These are phyloP conservation scores for Perkinsus olseni DNA, from an alignment of 169 alveolate genomes.

Conservation along the genomic window DNA sequence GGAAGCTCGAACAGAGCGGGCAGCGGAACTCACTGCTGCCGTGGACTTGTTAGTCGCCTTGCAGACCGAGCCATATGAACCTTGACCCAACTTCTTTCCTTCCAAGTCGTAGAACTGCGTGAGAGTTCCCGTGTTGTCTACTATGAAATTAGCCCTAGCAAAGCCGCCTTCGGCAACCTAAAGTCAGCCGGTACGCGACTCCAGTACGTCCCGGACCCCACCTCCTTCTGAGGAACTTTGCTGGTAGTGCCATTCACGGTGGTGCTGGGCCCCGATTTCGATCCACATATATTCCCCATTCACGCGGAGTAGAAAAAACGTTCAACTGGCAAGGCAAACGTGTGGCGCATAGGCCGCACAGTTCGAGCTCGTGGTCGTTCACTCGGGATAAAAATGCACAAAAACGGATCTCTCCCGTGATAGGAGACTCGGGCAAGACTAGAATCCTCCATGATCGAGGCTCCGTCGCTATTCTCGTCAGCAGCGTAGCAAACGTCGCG, in stretches of 20 bases:
- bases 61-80: slow-evolving; percentile 66
- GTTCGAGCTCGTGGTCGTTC: too few relatives aligned
- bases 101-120: slow-evolving; percentile 36
- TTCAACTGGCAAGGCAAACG: neutral
- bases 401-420: too few relatives aligned
- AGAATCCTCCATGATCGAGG: too few relatives aligned
- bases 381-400: too few relatives aligned
- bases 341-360: too few relatives aligned
- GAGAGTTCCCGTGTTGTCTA: slow-evolving; percentile 37
- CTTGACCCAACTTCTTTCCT: slow-evolving; percentile 52
- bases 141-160: slow-evolving; percentile 46
- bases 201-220: neutral
- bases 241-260: neutral
- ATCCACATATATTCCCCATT: neutral
- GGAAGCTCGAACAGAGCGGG: neutral
- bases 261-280: neutral
- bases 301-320: neutral
- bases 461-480: too few relatives aligned
- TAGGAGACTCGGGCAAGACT: too few relatives aligned
- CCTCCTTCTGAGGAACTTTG: neutral
- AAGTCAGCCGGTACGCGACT: neutral
- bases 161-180: slow-evolving; percentile 19
- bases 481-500: too few relatives aligned
- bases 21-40: slow-evolving; percentile 14
- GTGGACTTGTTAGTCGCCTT: slow-evolving; percentile 53